Percentiles rank a stretch among this genome's conserved stretches.
phyloP scores from a whole-genome alignment of 1,139 yeast species.

The Taphrina communis region DNA sequence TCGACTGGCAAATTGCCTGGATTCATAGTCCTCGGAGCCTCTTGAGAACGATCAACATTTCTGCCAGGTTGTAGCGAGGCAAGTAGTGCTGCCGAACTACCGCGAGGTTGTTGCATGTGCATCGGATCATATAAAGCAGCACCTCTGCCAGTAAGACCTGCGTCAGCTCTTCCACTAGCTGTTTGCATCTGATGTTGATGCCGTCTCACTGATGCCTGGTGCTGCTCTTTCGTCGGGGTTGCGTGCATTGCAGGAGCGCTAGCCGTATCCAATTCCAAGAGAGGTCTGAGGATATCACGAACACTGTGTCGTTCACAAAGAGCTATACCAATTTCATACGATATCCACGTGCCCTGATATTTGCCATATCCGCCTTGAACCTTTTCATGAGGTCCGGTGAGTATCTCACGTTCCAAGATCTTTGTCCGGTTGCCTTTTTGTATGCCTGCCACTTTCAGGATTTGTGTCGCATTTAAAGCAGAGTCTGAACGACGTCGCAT shows the following conservation, averaged over 20 bases:
- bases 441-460: conserved; percentile 81
- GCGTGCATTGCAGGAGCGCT: conserved; percentile 57
- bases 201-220: conserved; percentile 26
- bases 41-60: background rate
- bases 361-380: conserved; percentile 96
- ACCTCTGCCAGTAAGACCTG: background rate
- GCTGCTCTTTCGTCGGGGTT: conserved; percentile 66
- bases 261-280: conserved; percentile 62
- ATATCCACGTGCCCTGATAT: conserved; percentile 86
- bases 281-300: conserved; percentile 65
- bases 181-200: conserved; percentile 12
- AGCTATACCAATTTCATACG: conserved; percentile 63
- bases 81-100: conserved; percentile 45
- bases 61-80: conserved; percentile 51
- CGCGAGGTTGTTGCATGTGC: conserved; percentile 12
- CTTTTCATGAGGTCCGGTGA: conserved; percentile 82
- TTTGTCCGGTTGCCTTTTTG: conserved; percentile 86
- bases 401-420: conserved; percentile 85
- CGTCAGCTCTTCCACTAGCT: conserved; percentile 47
- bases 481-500: conserved; percentile 84
- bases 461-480: conserved; percentile 90
- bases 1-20: background rate
- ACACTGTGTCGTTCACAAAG: conserved; percentile 70
- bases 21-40: background rate
- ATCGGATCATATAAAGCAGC: conserved; percentile 3